phyloP scores from a whole-genome alignment of 1,284 basidiomycete species.

The Tetrapyrgos nigripes region DNA sequence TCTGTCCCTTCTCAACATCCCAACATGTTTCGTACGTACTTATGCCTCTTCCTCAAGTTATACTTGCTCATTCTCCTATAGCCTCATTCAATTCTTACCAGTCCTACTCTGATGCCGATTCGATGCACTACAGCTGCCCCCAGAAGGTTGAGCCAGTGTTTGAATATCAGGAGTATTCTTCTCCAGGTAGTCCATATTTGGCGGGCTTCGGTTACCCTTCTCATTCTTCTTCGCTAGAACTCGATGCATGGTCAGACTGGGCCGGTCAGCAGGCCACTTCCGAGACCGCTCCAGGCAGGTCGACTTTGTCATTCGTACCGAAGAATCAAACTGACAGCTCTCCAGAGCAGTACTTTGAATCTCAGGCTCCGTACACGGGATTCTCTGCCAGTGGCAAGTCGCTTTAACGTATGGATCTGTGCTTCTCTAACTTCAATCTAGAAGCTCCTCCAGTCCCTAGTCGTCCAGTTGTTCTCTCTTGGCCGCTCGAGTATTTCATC shows the following conservation, averaged over 20 bases:
- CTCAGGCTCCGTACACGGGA: not conserved
- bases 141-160: not conserved
- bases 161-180: not conserved
- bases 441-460: not conserved
- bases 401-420: not conserved
- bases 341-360: not conserved
- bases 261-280: not conserved
- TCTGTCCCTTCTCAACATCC: too few species aligned
- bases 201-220: not conserved
- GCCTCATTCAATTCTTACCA: too few species aligned
- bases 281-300: not conserved
- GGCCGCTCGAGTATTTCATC: constrained; percentile 16
- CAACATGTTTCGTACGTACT: too few species aligned
- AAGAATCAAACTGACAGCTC: not conserved
- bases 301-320: too few species aligned
- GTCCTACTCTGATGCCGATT: too few species aligned
- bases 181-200: not conserved
- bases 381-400: not conserved
- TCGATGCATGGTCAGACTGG: constrained; percentile 2
- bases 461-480: constrained; percentile 8
- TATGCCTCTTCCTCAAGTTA: too few species aligned
- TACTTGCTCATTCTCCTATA: too few species aligned
- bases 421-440: not conserved
- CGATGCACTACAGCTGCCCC: not conserved
- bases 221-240: not conserved